Base-by-base conservation (phyloP, 2,329 filamentous ascomycete species). In the Fusarium proliferatum region DNA sequence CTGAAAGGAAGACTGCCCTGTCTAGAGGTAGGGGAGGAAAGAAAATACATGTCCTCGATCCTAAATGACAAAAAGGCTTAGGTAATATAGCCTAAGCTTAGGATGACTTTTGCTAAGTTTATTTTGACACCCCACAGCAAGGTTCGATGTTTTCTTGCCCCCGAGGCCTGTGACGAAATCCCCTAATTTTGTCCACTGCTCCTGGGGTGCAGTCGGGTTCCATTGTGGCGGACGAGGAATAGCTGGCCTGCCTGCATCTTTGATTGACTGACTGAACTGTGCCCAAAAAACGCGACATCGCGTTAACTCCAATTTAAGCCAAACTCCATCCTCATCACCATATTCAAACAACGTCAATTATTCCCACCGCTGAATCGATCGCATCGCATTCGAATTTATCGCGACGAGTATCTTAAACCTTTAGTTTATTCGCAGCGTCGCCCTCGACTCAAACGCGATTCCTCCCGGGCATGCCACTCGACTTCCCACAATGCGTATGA, bases 401-500 rank as follows among this genome's bases (percentile, higher is more conserved):
- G 36, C 43, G n/a, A 57, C n/a, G 26, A 26, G 45, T 57, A 49
- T 21, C 45, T 13, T 15, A 8, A 30, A 11, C 28, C 33, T 26
- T 48, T 15, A 30, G 42, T 64, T 58, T 38, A 45, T 45, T 45
- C 48, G 34, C 39, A 28, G 38, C 61, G 21, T 38, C 39, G n/a
- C 28, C 61, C 28, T 69, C 61, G 53, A 64, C 49, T 41, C 38
- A 36, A 43, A 57, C 64, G 46, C 57, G 64, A 66, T 73, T 59
- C 51, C 53, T 59, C 39, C 51, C 36, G 76, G 68, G 72, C 70
- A 77, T 78, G 75, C 67, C 59, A 72, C 65, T 77, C 63, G 61
- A 66, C 58, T 71, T 63, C 51, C 63, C 77, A 79, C 70, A 67
- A 95, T 96, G 93, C 92, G 91, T 86, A 90, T 98, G 85, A 94